These are phyloP conservation scores for Helicostylum pulchrum DNA, from an alignment of 192 early-diverging fungal species.

Conservation along the genomic window DNA sequence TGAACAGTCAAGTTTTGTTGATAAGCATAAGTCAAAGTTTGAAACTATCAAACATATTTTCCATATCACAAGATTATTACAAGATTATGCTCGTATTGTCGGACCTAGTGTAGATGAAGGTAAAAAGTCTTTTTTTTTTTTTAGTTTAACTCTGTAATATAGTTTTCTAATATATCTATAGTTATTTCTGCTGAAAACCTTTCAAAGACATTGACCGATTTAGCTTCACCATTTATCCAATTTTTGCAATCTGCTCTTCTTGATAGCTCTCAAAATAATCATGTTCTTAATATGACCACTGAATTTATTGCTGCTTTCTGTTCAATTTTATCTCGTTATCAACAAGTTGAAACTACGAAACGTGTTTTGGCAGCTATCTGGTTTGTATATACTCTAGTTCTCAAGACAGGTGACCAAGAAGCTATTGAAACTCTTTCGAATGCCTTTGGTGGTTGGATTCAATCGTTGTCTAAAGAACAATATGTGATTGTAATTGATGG, in stretches of 20 bases:
- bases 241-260: constrained; percentile 2
- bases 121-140: not conserved
- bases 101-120: constrained; percentile 9
- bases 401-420: not conserved
- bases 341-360: constrained; percentile 13
- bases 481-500: constrained; percentile 9
- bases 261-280: not conserved
- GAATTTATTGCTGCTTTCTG: constrained; percentile 19
- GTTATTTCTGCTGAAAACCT: constrained; percentile 10
- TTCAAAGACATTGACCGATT: constrained; percentile 1
- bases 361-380: constrained; percentile 22
- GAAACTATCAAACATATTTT: constrained; percentile 6
- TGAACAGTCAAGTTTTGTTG: not conserved
- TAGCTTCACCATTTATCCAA: constrained; percentile 11
- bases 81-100: constrained; percentile 12
- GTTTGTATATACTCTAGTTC: constrained; percentile 28
- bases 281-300: not conserved
- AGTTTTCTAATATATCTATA: not conserved
- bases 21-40: too few species aligned
- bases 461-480: constrained; percentile 13
- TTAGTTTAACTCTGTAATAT: not conserved
- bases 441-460: constrained; percentile 16
- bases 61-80: not conserved
- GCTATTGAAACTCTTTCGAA: constrained; percentile 1
- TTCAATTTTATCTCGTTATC: constrained; percentile 16